phyloP scores from a whole-genome alignment of 106 monocot genomes.

The Apostasia ramifera region DNA sequence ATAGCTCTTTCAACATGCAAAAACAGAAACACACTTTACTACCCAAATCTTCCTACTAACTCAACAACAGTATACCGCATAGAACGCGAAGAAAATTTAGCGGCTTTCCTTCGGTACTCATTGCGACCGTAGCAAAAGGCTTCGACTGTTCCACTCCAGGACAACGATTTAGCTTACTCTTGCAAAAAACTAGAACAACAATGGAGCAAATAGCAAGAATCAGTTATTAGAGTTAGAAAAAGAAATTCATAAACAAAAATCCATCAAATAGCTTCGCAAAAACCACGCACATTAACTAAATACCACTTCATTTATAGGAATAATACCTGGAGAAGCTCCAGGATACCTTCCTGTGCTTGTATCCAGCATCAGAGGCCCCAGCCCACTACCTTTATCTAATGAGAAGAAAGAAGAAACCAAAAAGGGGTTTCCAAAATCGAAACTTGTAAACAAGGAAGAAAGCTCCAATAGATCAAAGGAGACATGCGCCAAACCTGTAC shows the following conservation, averaged over 20 bases:
- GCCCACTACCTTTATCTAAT: too few relatives aligned
- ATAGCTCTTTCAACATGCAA: neutral
- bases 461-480: too few relatives aligned
- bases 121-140: constrained; percentile 49
- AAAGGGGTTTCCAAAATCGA: too few relatives aligned
- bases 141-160: constrained; percentile 12
- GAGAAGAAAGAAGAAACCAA: too few relatives aligned
- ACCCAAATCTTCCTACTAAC: neutral
- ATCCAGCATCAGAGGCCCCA: neutral
- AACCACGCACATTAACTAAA: neutral
- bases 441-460: too few relatives aligned
- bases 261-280: neutral
- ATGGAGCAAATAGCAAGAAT: neutral
- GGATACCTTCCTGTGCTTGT: neutral
- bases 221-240: neutral
- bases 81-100: constrained; percentile 62
- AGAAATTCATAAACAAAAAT: neutral
- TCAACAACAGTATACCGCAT: constrained; percentile 31
- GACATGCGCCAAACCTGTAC: too few relatives aligned
- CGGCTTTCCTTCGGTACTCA: constrained; percentile 49
- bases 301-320: neutral
- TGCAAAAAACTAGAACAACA: constrained; percentile 39
- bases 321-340: neutral
- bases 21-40: neutral
- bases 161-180: constrained; percentile 10